phyloP scores from a whole-genome alignment of 73 alveolate genomes.

The Symbiodinium natans region DNA sequence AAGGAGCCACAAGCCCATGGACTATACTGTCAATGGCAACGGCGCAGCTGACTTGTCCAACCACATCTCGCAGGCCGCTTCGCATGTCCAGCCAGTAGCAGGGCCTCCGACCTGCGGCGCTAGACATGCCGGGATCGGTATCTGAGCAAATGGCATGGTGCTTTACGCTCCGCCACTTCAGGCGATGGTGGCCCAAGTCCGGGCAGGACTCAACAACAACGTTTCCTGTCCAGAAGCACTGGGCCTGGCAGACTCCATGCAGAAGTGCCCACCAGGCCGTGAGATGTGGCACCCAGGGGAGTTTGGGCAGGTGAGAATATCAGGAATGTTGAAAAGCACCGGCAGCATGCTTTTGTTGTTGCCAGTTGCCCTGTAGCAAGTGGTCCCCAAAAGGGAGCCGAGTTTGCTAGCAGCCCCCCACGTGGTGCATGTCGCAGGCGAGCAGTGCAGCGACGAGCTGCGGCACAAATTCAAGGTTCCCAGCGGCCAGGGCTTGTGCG shows the following conservation, averaged over 20 bases:
- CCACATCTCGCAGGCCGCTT: constrained; percentile 25
- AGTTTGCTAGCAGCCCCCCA: background rate
- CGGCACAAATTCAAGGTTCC: constrained; percentile 32
- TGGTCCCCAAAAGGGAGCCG: too few relatives aligned
- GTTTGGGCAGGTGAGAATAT: background rate
- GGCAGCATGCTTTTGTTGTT: background rate
- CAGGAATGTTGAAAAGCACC: background rate
- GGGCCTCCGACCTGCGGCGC: too few relatives aligned
- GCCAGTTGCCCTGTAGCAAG: too few relatives aligned
- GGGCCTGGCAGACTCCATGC: background rate
- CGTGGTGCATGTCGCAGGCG: too few relatives aligned
- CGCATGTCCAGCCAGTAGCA: background rate
- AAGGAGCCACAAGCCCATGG: constrained; percentile 56
- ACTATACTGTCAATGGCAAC: constrained; percentile 33
- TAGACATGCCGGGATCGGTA: background rate
- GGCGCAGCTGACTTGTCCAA: constrained; percentile 20
- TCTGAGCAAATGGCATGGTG: background rate
- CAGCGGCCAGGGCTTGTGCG: constrained; percentile 78
- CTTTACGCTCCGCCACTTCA: background rate
- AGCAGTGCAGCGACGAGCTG: background rate
- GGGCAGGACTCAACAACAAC: constrained; percentile 85
- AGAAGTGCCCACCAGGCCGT: constrained; percentile 47
- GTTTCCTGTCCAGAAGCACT: constrained; percentile 64
- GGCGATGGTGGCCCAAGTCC: constrained; percentile 88
- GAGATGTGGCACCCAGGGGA: background rate